phyloP scores from a whole-genome alignment of 108 stramenopile genomes.

The Stephanodiscus triporus region DNA sequence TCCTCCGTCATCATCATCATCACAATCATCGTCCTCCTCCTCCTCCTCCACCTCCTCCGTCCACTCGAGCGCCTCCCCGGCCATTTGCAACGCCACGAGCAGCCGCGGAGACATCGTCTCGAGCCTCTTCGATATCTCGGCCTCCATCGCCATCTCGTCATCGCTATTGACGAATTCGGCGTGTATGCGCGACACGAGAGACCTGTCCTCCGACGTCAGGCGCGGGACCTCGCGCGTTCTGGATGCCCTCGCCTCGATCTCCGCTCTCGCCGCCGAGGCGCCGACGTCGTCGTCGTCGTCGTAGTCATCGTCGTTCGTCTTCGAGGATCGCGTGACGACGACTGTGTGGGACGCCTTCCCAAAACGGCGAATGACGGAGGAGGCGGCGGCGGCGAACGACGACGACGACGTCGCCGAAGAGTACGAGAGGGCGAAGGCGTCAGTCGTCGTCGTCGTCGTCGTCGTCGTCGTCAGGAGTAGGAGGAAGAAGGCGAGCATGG shows the following conservation, averaged over 20 bases:
- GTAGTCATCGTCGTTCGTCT: neutral
- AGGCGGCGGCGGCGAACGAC: neutral
- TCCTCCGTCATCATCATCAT: neutral
- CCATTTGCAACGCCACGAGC: conserved; percentile 48
- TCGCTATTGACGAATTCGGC: conserved; percentile 6
- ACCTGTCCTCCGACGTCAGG: conserved; percentile 36
- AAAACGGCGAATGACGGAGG: neutral
- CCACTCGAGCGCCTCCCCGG: conserved; percentile 39
- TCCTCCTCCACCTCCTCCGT: conserved; percentile 19
- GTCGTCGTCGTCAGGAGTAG: neutral
- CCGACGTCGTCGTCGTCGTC: neutral
- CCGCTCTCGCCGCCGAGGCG: neutral
- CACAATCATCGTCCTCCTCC: conserved; percentile 11
- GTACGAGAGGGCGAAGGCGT: neutral
- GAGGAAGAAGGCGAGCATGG: neutral
- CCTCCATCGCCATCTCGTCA: conserved; percentile 8
- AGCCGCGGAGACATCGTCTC: conserved; percentile 41
- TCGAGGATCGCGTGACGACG: neutral
- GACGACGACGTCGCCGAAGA: neutral
- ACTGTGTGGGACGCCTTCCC: neutral
- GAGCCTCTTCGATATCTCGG: conserved; percentile 34
- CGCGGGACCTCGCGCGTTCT: conserved; percentile 32
- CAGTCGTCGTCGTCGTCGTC: neutral
- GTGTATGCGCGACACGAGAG: conserved; percentile 30
- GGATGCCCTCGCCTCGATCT: conserved; percentile 23